Conservation (phyloP, 1,284 basidiomycete genomes). For the Golubevia sp. region DNA sequence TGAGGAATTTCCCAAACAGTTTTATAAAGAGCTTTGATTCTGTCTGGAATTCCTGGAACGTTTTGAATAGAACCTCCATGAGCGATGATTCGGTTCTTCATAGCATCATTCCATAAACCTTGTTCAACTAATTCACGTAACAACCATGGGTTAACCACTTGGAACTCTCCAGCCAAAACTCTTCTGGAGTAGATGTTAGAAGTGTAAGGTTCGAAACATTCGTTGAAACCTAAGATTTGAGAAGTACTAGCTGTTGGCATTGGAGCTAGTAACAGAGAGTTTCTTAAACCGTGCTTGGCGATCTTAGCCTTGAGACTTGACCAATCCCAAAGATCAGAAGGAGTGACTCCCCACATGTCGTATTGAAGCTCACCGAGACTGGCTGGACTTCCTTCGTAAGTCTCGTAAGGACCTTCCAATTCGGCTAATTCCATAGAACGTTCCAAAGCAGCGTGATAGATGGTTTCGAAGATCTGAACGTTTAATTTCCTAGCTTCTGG, state of each 20-base stretch:
- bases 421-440: constrained; percentile 87
- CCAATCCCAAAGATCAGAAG: constrained; percentile 97
- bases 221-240: constrained; percentile 98
- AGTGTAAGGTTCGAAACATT: constrained; percentile 97
- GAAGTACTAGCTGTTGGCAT: constrained; percentile 99
- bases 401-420: constrained; percentile 82
- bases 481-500: constrained; percentile 85
- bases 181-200: constrained; percentile 98
- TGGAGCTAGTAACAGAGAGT: constrained; percentile 91
- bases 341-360: constrained; percentile 93
- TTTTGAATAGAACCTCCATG: constrained; percentile 87
- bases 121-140: constrained; percentile 94
- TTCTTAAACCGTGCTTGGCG: constrained; percentile 81
- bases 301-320: constrained; percentile 83
- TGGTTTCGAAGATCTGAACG: constrained; percentile 97
- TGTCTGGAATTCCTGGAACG: constrained; percentile 58
- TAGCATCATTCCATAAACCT: constrained; percentile 94
- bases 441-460: constrained; percentile 94
- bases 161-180: constrained; percentile 99
- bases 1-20: constrained; percentile 99
- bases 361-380: constrained; percentile 87
- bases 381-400: constrained; percentile 89
- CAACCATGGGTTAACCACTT: constrained; percentile 98
- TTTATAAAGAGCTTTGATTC: constrained; percentile 85
- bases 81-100: constrained; percentile 99